phyloP scores from a whole-genome alignment of 176 grass and related monocot genomes.

The Carex kokanica region DNA sequence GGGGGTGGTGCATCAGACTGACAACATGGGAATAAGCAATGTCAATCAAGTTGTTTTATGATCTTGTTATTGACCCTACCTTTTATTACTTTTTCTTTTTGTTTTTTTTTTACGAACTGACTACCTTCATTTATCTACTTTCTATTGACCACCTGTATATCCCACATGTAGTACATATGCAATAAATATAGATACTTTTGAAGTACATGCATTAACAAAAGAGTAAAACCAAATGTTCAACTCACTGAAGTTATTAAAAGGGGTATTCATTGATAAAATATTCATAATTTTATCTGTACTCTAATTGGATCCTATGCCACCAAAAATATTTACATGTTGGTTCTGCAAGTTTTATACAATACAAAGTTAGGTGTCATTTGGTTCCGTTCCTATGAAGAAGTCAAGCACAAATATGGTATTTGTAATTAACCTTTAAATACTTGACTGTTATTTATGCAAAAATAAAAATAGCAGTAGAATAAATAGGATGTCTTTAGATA shows the following conservation, averaged over 20 bases:
- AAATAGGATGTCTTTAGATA: not conserved
- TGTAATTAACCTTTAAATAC: not conserved
- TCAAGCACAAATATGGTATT: not conserved
- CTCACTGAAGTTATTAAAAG: not conserved
- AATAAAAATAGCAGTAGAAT: not conserved
- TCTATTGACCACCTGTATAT: no score
- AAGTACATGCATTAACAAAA: not conserved
- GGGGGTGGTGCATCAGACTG: conserved; percentile 44
- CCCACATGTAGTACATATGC: no score
- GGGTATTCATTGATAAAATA: not conserved
- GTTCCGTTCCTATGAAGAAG: not conserved
- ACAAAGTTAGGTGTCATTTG: not conserved
- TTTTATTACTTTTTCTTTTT: not conserved
- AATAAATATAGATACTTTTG: no score
- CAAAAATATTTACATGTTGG: not conserved
- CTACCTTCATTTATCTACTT: not conserved
- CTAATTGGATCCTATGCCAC: not conserved
- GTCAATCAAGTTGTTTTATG: not conserved
- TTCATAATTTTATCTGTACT: not conserved
- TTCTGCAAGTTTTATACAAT: not conserved
- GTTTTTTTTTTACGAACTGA: not conserved
- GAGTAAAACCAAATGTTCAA: not conserved
- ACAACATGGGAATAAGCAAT: conserved; percentile 29
- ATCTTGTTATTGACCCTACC: not conserved
- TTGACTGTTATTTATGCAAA: not conserved